phyloP scores from a whole-genome alignment of 768 basidiomycete genomes.

The Austroboletus festivus region DNA sequence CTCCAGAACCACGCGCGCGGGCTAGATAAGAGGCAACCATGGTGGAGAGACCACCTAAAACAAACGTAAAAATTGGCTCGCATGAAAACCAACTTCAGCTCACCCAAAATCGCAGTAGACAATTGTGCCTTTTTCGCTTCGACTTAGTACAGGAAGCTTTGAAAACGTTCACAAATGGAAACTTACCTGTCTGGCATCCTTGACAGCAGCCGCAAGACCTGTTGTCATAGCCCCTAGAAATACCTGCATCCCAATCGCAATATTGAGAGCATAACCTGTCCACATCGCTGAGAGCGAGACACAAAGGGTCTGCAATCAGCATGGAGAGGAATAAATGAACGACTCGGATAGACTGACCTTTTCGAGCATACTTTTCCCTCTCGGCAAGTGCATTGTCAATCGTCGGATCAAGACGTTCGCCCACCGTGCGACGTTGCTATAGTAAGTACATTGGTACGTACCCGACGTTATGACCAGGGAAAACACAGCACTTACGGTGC shows the following conservation, averaged over 20 bases:
- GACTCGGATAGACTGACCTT: constrained; percentile 33
- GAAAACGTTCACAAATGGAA: too few relatives aligned
- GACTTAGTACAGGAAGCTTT: too few relatives aligned
- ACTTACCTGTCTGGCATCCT: constrained; percentile 40
- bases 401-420: constrained; percentile 55
- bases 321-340: constrained; percentile 1
- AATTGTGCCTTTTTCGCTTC: constrained; percentile 28
- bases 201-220: constrained; percentile 50
- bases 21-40: constrained; percentile 72
- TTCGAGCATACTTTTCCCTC: constrained; percentile 43
- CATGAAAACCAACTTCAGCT: constrained; percentile 2
- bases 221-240: constrained; percentile 66
- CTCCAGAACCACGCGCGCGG: constrained; percentile 62
- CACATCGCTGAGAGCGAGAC: constrained; percentile 11
- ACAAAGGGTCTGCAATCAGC: constrained; percentile 1
- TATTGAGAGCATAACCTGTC: constrained; percentile 35
- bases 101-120: constrained; percentile 39
- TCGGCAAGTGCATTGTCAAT: constrained; percentile 45
- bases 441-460: background rate
- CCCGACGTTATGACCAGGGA: background rate
- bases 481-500: constrained; percentile 9
- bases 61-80: background rate
- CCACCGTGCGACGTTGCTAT: constrained; percentile 37
- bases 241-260: constrained; percentile 62
- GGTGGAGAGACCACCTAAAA: constrained; percentile 60